Base-by-base conservation (phyloP, 495 filamentous ascomycete genomes). In the Trichocladium uniseriatum region DNA sequence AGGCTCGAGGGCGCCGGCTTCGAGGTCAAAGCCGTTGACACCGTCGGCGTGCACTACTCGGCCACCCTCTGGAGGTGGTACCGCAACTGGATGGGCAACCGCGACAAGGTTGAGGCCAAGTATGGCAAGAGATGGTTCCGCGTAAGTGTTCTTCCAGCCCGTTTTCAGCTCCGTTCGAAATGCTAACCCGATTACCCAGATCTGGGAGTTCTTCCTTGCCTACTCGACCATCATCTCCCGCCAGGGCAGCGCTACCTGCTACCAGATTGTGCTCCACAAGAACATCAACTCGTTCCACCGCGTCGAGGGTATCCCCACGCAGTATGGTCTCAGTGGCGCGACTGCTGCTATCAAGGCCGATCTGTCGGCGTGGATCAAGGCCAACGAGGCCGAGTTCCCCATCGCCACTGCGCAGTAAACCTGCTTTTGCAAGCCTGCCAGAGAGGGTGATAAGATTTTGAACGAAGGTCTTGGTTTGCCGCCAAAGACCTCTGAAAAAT, bases 21-120 rank as follows among this genome's bases (percentile, higher is more conserved):
- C 45, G 84, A 89, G 66, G 63, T 88, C 63, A 87, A 87, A 77
- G 62, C 66, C 35, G 62, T 91, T 55, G 87, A 95, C 62, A 95
- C 87, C 42, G 80, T 95, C 57, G 90, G 89, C 58, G 89, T 98
- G 35, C 92, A 98, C 73, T 98, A 98, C 70, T 94, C 88, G 31
- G 89, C 90, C 43, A 98, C 92, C 29, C 72, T 98, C 38, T 98
- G 92, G 92, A 81, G 87, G 62, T 98, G 92, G 92, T 98, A 98
- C 74, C 77, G 92, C 56, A 98, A 98, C 77, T 98, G 92, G 92
- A 76, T 97, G 66, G 92, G 77, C 65, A 98, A 97, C 78, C 77
- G 79, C 51, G 90, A 95, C 52, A 96, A 95, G 76, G 85, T 97
- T 28, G 78, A 84, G 64, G 89, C 86, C 50, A 97, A 96, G 77